Percentiles rank a stretch among this genome's conserved stretches.
Evolutionary conservation across 2,329 filamentous ascomycete species (phyloP).

Genomic region (Cladosporium halotolerans): DNA sequence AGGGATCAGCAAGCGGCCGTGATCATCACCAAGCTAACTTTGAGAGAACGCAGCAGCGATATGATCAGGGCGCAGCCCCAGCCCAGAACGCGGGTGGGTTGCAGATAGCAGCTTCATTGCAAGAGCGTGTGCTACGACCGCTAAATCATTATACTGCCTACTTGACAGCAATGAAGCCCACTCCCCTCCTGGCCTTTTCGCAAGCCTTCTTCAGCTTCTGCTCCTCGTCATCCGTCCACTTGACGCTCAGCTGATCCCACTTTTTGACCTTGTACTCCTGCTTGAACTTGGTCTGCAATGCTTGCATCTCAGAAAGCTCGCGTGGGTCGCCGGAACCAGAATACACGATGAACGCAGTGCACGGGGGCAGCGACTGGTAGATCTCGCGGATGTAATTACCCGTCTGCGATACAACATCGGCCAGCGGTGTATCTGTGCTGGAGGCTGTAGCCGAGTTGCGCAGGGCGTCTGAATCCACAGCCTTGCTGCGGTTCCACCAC

Average conservation of each 20-base stretch:
- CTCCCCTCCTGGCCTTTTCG: conserved; percentile 50
- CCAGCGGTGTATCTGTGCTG: conserved; percentile 29
- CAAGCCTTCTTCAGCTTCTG: conserved; percentile 53
- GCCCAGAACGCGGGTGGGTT: too few species aligned
- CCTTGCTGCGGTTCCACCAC: conserved; percentile 51
- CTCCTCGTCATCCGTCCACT: conserved; percentile 60
- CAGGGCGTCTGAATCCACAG: conserved; percentile 33
- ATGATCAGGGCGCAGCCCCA: not conserved
- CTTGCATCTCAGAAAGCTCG: conserved; percentile 50
- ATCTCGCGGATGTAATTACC: conserved; percentile 47
- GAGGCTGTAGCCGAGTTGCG: conserved; percentile 18
- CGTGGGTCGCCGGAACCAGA: conserved; percentile 58
- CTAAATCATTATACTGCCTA: conserved; percentile 26
- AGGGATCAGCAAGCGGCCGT: too few species aligned
- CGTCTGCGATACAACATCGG: conserved; percentile 44
- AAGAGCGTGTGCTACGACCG: too few species aligned
- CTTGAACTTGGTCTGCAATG: conserved; percentile 49
- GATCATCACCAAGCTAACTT: too few species aligned
- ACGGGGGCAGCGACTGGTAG: conserved; percentile 51
- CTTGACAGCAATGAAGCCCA: conserved; percentile 55
- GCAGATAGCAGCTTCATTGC: too few species aligned
- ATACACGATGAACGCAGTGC: conserved; percentile 58
- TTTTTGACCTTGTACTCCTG: conserved; percentile 54
- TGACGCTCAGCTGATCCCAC: conserved; percentile 57
- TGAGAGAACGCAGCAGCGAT: too few species aligned